These are phyloP conservation scores for Physaria fendleri DNA, from an alignment of 345 rosid genomes.

Conservation along the genomic window DNA sequence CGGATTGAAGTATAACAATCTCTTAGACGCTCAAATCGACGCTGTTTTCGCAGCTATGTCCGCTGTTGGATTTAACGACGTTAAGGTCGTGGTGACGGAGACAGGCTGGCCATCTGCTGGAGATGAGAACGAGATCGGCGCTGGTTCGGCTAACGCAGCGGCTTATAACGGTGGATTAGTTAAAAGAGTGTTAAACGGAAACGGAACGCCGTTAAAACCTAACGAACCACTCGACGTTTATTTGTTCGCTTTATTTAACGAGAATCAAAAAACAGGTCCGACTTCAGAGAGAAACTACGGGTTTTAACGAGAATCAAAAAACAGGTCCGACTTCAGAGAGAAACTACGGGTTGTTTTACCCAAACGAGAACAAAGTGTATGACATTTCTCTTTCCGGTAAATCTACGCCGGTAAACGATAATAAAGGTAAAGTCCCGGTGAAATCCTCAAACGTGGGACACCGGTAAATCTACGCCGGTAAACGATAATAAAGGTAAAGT, in stretches of 20 bases:
- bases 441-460: slow-evolving; percentile 31
- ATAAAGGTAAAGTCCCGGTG: slow-evolving; percentile 34
- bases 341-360: slow-evolving; percentile 90
- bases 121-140: slow-evolving; percentile 67
- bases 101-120: slow-evolving; percentile 99
- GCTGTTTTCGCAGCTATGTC: slow-evolving; percentile 85
- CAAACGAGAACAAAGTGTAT: slow-evolving; percentile 63
- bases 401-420: slow-evolving; percentile 27
- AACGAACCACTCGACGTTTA: slow-evolving; percentile 56
- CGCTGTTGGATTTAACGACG: slow-evolving; percentile 53
- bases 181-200: slow-evolving; percentile 51
- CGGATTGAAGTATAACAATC: no score
- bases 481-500: slow-evolving; percentile 29
- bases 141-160: slow-evolving; percentile 60
- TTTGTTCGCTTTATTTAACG: slow-evolving; percentile 84
- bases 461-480: no score
- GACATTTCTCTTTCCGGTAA: slow-evolving; percentile 43
- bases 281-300: slow-evolving; percentile 92
- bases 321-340: slow-evolving; percentile 83
- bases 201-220: slow-evolving; percentile 81
- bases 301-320: slow-evolving; percentile 53
- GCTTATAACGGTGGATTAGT: slow-evolving; percentile 80
- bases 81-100: slow-evolving; percentile 65
- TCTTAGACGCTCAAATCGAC: slow-evolving; percentile 84
- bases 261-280: slow-evolving; percentile 76